Percentiles rank a stretch among this genome's conserved stretches.
phyloP scores from a whole-genome alignment of 805 yeast genomes.

The Starmerella sirachaensis region DNA sequence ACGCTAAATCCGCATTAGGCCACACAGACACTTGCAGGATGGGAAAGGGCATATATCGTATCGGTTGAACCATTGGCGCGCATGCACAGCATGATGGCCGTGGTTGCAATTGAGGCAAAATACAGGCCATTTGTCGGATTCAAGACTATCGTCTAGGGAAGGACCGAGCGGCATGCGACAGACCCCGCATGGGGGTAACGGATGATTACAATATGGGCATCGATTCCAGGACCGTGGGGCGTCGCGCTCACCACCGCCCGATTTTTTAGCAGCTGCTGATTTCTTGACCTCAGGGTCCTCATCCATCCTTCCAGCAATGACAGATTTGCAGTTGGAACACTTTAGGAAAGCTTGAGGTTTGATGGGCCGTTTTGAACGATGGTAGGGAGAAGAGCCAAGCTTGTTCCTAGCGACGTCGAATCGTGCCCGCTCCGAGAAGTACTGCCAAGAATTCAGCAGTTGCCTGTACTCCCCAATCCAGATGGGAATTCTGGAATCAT shows the following conservation, averaged over 20 bases:
- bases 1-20: conserved; percentile 3
- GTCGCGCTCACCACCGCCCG: background rate
- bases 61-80: conserved; percentile 87
- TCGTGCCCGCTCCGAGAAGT: conserved; percentile 66
- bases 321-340: conserved; percentile 69
- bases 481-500: conserved; percentile 55
- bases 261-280: background rate
- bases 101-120: conserved; percentile 86
- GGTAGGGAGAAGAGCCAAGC: conserved; percentile 25
- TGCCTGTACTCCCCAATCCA: conserved; percentile 66
- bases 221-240: conserved; percentile 16
- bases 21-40: conserved; percentile 73
- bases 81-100: conserved; percentile 91
- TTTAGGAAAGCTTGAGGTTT: conserved; percentile 61
- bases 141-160: conserved; percentile 19
- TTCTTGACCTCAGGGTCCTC: background rate
- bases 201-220: conserved; percentile 81
- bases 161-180: conserved; percentile 69
- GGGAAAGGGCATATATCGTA: conserved; percentile 90
- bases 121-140: conserved; percentile 61
- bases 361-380: conserved; percentile 5
- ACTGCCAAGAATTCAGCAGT: conserved; percentile 66
- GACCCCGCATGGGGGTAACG: conserved; percentile 82
- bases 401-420: conserved; percentile 71
- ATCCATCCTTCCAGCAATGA: conserved; percentile 9